Evolutionary conservation across 1,284 basidiomycete genomes (phyloP), one percentile per base, ranked within the genome.

Genomic region (Fomitiporia mediterranea): DNA sequence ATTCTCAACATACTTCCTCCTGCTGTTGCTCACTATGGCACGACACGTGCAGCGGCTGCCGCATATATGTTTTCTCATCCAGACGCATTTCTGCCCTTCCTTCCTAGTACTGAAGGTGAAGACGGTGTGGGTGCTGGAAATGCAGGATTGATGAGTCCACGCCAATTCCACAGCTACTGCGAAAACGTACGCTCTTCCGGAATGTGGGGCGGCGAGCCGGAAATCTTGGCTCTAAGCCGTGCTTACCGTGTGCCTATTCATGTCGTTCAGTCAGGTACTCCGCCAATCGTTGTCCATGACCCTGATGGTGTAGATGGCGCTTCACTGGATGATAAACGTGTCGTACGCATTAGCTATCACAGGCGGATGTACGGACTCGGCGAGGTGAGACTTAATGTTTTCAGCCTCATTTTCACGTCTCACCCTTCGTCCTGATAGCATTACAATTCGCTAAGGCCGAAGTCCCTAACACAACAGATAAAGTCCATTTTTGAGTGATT

Each of bases 121-220:
- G 90, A 92, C 68, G 80, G 81, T n/a, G 74, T 73, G 2, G 87
- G 82, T n/a, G 79, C 84, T 4, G 77, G 77, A 9, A 78, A 84
- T 39, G 76, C 81, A 21, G 92, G 89, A 6, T 66, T 93, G 35
- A 94, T 97, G 84, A 81, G 75, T 7, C 75, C 73, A 5, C 71
- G 72, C 39, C 80, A 89, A 66, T 97, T 91, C 65, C 70, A 81
- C 49, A 73, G 77, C 60, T 98, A 99, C 69, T 98, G 94, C 69
- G 72, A 76, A 59, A 78, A 80, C 8, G 85, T 99, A 19, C 84
- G 86, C 49, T 79, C 87, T 65, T 96, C 94, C 7, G 90, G 84
- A 7, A 81, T 86, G 32, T 99, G 97, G 97, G 97, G 97, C 46
- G 97, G 97, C 37, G 94, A 99, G 71, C 95, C 94, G 2, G 97